These are phyloP conservation scores for Trichoderma sp. DNA, from an alignment of 2,329 filamentous ascomycete species.

Conservation along the genomic window DNA sequence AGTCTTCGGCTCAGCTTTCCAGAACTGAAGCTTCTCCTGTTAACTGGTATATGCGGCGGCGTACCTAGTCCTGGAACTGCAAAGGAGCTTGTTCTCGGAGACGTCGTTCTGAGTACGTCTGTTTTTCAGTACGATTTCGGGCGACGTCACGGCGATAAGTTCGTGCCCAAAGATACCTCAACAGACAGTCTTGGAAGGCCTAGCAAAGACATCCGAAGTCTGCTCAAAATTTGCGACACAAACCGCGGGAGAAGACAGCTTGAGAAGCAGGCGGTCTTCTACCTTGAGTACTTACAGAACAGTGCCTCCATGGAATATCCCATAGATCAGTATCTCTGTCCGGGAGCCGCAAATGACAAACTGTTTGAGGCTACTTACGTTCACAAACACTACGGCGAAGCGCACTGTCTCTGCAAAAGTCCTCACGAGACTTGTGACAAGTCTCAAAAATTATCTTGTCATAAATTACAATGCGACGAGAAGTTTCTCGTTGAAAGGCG, in stretches of 20 bases:
- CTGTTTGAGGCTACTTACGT: neutral
- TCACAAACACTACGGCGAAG: neutral
- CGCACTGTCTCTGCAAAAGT: neutral
- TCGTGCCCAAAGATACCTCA: neutral
- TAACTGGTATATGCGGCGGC: neutral
- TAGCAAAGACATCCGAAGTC: neutral
- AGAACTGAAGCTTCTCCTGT: neutral
- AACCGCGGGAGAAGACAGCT: neutral
- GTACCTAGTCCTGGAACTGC: neutral
- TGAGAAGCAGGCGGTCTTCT: neutral
- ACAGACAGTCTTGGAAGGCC: neutral
- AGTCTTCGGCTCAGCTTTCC: neutral
- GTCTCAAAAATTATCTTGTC: neutral
- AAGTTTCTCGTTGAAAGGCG: neutral
- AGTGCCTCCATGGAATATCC: neutral
- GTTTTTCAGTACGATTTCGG: neutral
- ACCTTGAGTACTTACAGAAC: neutral
- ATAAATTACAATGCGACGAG: too few relatives aligned
- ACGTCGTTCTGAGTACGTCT: neutral
- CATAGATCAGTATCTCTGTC: neutral
- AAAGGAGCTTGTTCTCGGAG: neutral
- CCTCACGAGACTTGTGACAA: neutral
- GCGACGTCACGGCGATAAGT: neutral
- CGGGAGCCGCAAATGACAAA: neutral
- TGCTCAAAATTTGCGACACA: neutral